Evolutionary conservation across 2,329 filamentous ascomycete genomes (phyloP).

Genomic region (Penicillium sclerotigenum): DNA sequence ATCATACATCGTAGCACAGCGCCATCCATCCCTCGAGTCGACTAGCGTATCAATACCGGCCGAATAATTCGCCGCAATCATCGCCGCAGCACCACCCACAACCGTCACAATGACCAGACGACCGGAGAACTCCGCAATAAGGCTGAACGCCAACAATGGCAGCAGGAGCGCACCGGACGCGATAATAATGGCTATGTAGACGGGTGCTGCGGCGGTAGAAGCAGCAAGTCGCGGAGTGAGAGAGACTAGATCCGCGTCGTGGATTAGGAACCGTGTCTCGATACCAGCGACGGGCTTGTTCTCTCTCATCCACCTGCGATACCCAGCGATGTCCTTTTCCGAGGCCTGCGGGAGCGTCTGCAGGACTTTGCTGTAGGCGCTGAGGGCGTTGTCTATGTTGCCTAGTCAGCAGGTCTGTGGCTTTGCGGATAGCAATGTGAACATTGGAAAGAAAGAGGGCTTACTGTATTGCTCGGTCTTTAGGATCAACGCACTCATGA

Average conservation of each 20-base stretch:
- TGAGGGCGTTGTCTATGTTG: conserved; percentile 42
- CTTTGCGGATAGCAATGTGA: not conserved
- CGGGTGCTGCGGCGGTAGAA: conserved; percentile 21
- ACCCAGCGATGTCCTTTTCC: conserved; percentile 49
- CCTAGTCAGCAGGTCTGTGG: not conserved
- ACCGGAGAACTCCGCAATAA: conserved; percentile 56
- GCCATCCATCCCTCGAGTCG: conserved; percentile 41
- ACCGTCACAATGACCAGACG: conserved; percentile 58
- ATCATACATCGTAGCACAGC: conserved; percentile 39
- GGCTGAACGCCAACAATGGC: conserved; percentile 57
- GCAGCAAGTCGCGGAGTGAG: conserved; percentile 25
- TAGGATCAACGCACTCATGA: conserved; percentile 54
- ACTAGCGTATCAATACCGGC: conserved; percentile 35
- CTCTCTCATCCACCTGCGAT: conserved; percentile 54
- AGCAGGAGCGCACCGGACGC: conserved; percentile 54
- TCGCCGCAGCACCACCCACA: conserved; percentile 48
- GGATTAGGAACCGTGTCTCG: conserved; percentile 54
- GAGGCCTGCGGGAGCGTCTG: conserved; percentile 47
- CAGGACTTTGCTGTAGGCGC: conserved; percentile 48
- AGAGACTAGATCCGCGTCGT: conserved; percentile 47
- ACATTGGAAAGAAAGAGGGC: conserved; percentile 12
- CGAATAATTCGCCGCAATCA: conserved; percentile 38
- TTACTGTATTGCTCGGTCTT: conserved; percentile 63
- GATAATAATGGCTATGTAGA: conserved; percentile 44
- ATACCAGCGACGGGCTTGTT: conserved; percentile 49